Percentiles rank a stretch among this genome's conserved stretches.
These are phyloP conservation scores for Arabidopsis lyrata DNA, from an alignment of 441 rosid genomes.

Conservation along the genomic window DNA sequence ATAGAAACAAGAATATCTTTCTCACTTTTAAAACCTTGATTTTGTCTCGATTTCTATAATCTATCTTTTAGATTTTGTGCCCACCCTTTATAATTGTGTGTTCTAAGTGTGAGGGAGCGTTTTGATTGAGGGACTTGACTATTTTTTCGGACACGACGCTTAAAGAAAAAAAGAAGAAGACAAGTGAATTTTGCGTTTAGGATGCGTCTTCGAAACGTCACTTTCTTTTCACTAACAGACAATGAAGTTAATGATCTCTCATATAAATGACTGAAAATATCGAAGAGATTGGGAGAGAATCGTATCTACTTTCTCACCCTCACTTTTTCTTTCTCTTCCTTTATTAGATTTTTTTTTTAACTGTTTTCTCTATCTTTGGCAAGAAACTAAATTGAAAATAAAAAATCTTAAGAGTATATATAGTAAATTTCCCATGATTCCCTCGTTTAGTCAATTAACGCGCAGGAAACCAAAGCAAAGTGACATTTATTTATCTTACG, in stretches of 20 bases:
- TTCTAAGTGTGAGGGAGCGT: constrained; percentile 47
- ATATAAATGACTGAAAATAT: constrained; percentile 38
- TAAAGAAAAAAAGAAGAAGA: constrained; percentile 37
- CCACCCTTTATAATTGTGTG: constrained; percentile 16
- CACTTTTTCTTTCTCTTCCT: constrained; percentile 37
- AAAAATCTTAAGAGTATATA: background rate
- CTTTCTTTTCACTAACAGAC: constrained; percentile 42
- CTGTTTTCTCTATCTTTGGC: background rate
- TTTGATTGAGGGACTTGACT: constrained; percentile 44
- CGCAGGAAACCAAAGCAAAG: too few species aligned
- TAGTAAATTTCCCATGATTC: constrained; percentile 7
- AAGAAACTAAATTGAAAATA: background rate
- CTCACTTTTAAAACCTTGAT: constrained; percentile 43
- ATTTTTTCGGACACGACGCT: constrained; percentile 17
- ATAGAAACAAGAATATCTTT: constrained; percentile 42
- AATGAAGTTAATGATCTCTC: constrained; percentile 41
- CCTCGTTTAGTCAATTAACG: background rate
- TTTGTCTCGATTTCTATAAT: constrained; percentile 42
- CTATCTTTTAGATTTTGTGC: constrained; percentile 44
- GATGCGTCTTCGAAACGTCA: constrained; percentile 47
- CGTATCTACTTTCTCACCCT: constrained; percentile 42
- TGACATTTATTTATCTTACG: too few species aligned
- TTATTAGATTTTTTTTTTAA: background rate
- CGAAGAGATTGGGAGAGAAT: constrained; percentile 37
- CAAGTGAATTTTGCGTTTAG: constrained; percentile 44